Base-by-base conservation (phyloP, 129 eudicot genomes). In the Escallonia rubra region DNA sequence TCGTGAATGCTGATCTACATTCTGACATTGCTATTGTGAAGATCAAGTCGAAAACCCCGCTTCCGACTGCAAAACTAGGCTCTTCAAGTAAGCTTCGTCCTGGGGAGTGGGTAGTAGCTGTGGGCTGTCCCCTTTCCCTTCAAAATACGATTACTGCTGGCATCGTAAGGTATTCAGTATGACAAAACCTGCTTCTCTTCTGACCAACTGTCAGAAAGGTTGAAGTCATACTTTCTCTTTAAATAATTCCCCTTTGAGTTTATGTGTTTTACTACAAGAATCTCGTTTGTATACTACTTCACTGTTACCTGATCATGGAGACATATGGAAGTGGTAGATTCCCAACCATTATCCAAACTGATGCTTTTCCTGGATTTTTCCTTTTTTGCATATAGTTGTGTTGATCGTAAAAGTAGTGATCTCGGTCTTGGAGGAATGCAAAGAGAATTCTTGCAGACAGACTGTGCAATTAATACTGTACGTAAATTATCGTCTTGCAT, bases 381-480 rank as follows among this genome's bases (percentile, higher is more conserved):
- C 67, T 7, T 61, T 59, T 11, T 43, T 72, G 64, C 68, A 48
- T 74, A 63, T 61, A 92, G 98, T 64, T 92, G 96, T 82, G 91
- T 92, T 76, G 98, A 92, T 81, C 96, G 98, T 49, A 92, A 92
- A 81, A 88, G 96, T 62, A 88, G 96, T 82, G 98, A 92, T 76
- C 69, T 92, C 87, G 98, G 98, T 65, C 95, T 92, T 38, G 96
- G 98, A 76, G 98, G 98, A 72, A 86, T 86, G 89, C 85, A 87
- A 61, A 88, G 96, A 81, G 98, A 92, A 75, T 92, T 88, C 74
- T 76, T 92, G 66, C 98, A 92, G 66, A 86, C 91, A 59, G 98
- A 92, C 67, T 92, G 98, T 73, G 95, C 98, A 57, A 92, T 88
- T 58, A 88, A 92, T 39, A 84, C 66, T 85, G 98, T 92, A 65